Conservation (phyloP, 2,329 filamentous ascomycete genomes). For the Apiospora hydei region DNA sequence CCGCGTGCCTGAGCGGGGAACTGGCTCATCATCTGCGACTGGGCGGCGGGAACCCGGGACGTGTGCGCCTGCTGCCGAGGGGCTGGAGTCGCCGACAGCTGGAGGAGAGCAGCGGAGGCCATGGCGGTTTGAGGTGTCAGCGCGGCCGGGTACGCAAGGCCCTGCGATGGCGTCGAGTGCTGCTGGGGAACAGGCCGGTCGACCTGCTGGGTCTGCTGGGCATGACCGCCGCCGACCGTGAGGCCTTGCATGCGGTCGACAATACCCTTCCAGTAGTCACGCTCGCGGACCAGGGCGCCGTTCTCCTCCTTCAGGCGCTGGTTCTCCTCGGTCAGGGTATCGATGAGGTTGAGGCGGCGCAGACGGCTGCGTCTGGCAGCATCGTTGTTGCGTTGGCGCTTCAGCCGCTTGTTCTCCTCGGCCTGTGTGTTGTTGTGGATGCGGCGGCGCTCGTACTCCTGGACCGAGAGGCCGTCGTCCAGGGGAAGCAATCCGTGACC, state of each 20-base stretch:
- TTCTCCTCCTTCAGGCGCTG: background rate
- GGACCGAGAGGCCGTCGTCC: background rate
- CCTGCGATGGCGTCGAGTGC: background rate
- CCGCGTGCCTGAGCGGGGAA: background rate
- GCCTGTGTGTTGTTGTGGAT: slow-evolving; percentile 1
- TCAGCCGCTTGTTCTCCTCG: slow-evolving; percentile 11
- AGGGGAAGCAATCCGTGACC: slow-evolving; percentile 15
- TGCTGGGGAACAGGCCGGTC: background rate
- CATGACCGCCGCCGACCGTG: background rate
- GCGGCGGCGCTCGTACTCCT: slow-evolving; percentile 1
- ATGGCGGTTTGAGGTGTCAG: background rate
- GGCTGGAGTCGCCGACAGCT: background rate
- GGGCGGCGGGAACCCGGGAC: background rate
- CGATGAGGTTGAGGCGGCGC: slow-evolving; percentile 12
- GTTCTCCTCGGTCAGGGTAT: background rate
- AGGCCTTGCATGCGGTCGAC: background rate
- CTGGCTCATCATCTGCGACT: background rate
- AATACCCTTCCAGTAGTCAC: slow-evolving; percentile 22
- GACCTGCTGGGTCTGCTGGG: background rate
- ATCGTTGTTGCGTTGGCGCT: slow-evolving; percentile 22
- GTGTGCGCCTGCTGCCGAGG: background rate
- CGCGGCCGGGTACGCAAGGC: background rate
- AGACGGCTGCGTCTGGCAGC: slow-evolving; percentile 18
- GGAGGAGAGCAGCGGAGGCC: background rate
- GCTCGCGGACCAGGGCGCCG: slow-evolving; percentile 14